Percentiles rank a stretch among this genome's conserved stretches.
These are phyloP conservation scores for Schrenkiella parvula DNA, from an alignment of 345 rosid species.

Conservation along the genomic window DNA sequence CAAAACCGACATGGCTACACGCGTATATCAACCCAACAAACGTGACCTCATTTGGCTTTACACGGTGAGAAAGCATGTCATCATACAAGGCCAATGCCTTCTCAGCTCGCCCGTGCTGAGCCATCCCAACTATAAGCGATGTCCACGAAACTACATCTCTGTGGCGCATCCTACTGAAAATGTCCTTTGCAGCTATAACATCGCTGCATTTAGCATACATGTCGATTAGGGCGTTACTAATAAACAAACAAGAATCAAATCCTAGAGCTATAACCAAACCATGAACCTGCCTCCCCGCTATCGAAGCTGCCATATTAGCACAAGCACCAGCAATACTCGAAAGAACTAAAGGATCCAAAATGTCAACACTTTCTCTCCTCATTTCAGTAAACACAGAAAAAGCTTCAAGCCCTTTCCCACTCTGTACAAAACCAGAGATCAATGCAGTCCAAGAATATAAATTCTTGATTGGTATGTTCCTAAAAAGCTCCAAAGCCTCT, in stretches of 20 bases:
- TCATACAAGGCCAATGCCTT: constrained; percentile 59
- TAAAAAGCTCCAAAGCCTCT: constrained; percentile 52
- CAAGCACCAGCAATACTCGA: constrained; percentile 72
- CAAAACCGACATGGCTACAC: constrained; percentile 79
- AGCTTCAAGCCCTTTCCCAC: constrained; percentile 58
- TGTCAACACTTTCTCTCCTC: constrained; percentile 65
- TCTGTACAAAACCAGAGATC: constrained; percentile 74
- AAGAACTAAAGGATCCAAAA: constrained; percentile 70
- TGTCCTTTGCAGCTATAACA: constrained; percentile 47
- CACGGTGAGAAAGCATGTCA: constrained; percentile 55
- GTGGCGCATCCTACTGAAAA: constrained; percentile 45
- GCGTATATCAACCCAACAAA: constrained; percentile 75
- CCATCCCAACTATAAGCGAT: constrained; percentile 69
- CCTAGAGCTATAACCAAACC: constrained; percentile 51
- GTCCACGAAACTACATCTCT: constrained; percentile 87
- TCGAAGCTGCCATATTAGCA: constrained; percentile 59
- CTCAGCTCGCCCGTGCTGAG: constrained; percentile 72
- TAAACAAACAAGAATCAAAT: constrained; percentile 55
- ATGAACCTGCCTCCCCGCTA: constrained; percentile 66
- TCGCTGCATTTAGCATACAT: constrained; percentile 90
- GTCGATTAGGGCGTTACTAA: constrained; percentile 65
- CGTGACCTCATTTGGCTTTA: constrained; percentile 78
- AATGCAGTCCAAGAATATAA: constrained; percentile 69
- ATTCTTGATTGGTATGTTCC: constrained; percentile 38
- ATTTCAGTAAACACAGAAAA: constrained; percentile 49